Percentiles rank a stretch among this genome's conserved stretches.
phyloP scores from a whole-genome alignment of 2,329 filamentous ascomycete genomes.

The Bisporella sp. region DNA sequence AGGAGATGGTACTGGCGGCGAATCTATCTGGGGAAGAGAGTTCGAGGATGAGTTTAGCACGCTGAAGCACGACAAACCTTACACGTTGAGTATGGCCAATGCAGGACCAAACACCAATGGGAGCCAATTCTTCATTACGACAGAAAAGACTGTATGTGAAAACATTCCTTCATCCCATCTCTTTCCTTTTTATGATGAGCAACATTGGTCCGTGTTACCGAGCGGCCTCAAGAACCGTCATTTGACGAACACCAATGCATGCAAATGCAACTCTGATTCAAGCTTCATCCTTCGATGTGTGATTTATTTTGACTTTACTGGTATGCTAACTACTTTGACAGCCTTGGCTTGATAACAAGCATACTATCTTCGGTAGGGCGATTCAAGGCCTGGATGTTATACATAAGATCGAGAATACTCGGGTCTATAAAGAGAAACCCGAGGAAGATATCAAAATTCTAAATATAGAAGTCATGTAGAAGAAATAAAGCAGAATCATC shows the following conservation, averaged over 20 bases:
- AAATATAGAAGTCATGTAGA: slow-evolving; percentile 53
- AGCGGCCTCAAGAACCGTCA: slow-evolving; percentile 88
- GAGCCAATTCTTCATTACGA: slow-evolving; percentile 97
- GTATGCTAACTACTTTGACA: slow-evolving; percentile 26
- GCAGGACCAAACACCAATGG: slow-evolving; percentile 93
- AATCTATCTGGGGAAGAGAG: slow-evolving; percentile 87
- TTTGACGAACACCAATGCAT: slow-evolving; percentile 71
- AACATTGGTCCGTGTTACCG: slow-evolving; percentile 93
- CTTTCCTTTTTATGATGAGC: slow-evolving; percentile 59
- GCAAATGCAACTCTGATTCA: slow-evolving; percentile 65
- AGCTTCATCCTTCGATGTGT: not conserved
- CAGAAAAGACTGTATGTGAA: slow-evolving; percentile 75
- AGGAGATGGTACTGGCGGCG: slow-evolving; percentile 83
- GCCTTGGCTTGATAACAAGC: slow-evolving; percentile 92
- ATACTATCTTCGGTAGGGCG: slow-evolving; percentile 90
- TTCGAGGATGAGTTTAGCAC: slow-evolving; percentile 92
- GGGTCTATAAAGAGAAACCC: slow-evolving; percentile 83
- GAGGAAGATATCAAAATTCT: slow-evolving; percentile 97
- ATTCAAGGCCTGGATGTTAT: slow-evolving; percentile 90
- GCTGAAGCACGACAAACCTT: slow-evolving; percentile 89
- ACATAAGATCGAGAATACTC: slow-evolving; percentile 88
- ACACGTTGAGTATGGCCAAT: slow-evolving; percentile 96
- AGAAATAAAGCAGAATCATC: not conserved
- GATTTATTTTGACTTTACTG: not conserved
- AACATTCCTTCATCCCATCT: no score